Evolutionary conservation across 345 rosid species (phyloP), one percentile per base, ranked within the genome.

Genomic region (Pelargonium nanum): DNA sequence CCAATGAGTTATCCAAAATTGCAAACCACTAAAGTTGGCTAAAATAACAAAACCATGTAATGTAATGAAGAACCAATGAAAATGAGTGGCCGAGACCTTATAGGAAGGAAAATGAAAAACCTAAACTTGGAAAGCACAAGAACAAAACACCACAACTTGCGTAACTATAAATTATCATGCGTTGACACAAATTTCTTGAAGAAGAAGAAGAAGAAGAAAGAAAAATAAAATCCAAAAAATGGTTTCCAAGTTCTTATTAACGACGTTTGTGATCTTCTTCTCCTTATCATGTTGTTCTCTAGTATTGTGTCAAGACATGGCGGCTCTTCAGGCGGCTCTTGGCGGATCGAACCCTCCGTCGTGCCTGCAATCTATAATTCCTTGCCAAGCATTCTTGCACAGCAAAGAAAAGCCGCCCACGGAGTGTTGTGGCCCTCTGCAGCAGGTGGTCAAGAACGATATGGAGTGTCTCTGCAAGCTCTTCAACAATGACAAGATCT

Each of bases 361-460:
- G 1, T 85, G 95, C 64, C 0, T 80, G 54, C 54, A 68, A 28
- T 73, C 72, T 19, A 58, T 87, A 20, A 5, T 79, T 19, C 81
- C 91, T 2, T 87, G 91, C 72, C 57, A 77, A 21, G 58, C 68
- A 0, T 78, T 61, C 56, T 6, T 80, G 62, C 65, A 63, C n/a
- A 24, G 54, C 5, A 13, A 61, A 6, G 0, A 66, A 34, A 24
- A 71, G 1, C 77, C 79, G 3, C 78, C 89, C 1, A 19, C 63
- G 1, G 34, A 77, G 1, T 87, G 95, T 59, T 87, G 95, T 56
- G 7, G 13, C 17, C 87, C 91, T 0, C 21, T 85, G 68, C 72
- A 68, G 62, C 73, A 75, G 12, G 30, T 77, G 20, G 30, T 85
- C 0, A 48, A 56, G 19, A 34, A 70, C 1, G 75, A 80, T 0